Conservation (phyloP, 257 asterid genomes). For the Pogostemon cablin region DNA sequence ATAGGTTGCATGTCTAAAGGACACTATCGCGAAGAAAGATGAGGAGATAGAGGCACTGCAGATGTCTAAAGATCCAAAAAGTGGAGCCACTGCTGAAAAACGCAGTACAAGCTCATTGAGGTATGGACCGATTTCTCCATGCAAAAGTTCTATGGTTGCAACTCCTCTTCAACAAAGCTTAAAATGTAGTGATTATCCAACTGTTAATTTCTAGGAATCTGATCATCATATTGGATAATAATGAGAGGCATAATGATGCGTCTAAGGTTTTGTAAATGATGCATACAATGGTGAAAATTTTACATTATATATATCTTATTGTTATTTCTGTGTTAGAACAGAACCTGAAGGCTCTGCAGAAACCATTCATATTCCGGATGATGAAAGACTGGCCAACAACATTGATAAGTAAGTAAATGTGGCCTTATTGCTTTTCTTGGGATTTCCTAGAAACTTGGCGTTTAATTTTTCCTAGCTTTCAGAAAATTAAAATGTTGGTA, state of each 20-base stretch:
- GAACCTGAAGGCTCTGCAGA: slow-evolving; percentile 46
- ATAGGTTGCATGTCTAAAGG: slow-evolving; percentile 87
- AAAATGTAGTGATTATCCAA: too few relatives aligned
- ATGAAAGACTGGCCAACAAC: slow-evolving; percentile 33
- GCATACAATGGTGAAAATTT: too few relatives aligned
- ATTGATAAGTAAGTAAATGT: slow-evolving; percentile 40
- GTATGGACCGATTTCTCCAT: slow-evolving; percentile 44
- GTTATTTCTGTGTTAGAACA: slow-evolving; percentile 47
- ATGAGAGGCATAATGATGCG: slow-evolving; percentile 20
- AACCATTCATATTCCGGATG: slow-evolving; percentile 36
- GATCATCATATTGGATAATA: slow-evolving; percentile 30
- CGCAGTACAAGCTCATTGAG: slow-evolving; percentile 46
- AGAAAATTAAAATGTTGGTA: background rate
- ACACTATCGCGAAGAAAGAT: slow-evolving; percentile 80
- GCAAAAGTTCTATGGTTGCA: slow-evolving; percentile 25
- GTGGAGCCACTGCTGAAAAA: slow-evolving; percentile 28
- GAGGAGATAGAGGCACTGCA: slow-evolving; percentile 80
- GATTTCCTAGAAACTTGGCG: background rate
- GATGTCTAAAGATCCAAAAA: slow-evolving; percentile 48
- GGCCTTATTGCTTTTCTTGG: background rate
- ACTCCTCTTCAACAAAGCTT: too few relatives aligned
- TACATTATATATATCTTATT: slow-evolving; percentile 30
- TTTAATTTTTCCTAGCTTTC: background rate
- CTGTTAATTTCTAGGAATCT: too few relatives aligned
- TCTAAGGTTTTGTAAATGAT: too few relatives aligned